phyloP scores from a whole-genome alignment of 768 basidiomycete genomes.

The Cyclocybe aegerita region DNA sequence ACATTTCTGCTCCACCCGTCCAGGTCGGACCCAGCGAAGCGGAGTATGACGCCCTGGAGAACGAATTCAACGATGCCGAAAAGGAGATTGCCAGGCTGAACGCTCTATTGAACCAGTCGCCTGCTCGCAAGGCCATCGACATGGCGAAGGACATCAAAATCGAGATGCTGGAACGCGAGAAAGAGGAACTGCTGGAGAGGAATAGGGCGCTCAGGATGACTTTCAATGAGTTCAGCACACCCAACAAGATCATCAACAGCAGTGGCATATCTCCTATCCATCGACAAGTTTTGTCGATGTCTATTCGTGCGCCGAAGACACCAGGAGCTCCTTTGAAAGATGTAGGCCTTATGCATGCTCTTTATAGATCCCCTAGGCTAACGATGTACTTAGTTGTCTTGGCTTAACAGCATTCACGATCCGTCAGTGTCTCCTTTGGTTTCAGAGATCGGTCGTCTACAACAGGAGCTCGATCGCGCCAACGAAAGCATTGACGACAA shows the following conservation, averaged over 20 bases:
- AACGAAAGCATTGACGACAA: conserved; percentile 89
- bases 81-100: conserved; percentile 71
- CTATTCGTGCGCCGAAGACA: conserved; percentile 68
- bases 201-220: conserved; percentile 58
- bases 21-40: conserved; percentile 41
- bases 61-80: conserved; percentile 75
- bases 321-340: conserved; percentile 79
- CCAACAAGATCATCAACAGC: conserved; percentile 50
- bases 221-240: conserved; percentile 53
- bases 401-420: conserved; percentile 62
- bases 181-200: conserved; percentile 72
- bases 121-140: conserved; percentile 75
- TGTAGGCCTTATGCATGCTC: conserved; percentile 40
- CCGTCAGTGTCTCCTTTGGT: conserved; percentile 60
- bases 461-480: conserved; percentile 73
- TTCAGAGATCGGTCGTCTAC: conserved; percentile 71
- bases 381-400: conserved; percentile 55
- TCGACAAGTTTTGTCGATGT: conserved; percentile 68
- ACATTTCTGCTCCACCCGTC: conserved; percentile 23
- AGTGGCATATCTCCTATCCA: conserved; percentile 78
- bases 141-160: conserved; percentile 76
- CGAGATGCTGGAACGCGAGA: conserved; percentile 73
- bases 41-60: conserved; percentile 68
- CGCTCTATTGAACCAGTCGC: conserved; percentile 68
- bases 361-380: neutral